phyloP scores from a whole-genome alignment of 768 basidiomycete genomes.

The Lepiota venenata region DNA sequence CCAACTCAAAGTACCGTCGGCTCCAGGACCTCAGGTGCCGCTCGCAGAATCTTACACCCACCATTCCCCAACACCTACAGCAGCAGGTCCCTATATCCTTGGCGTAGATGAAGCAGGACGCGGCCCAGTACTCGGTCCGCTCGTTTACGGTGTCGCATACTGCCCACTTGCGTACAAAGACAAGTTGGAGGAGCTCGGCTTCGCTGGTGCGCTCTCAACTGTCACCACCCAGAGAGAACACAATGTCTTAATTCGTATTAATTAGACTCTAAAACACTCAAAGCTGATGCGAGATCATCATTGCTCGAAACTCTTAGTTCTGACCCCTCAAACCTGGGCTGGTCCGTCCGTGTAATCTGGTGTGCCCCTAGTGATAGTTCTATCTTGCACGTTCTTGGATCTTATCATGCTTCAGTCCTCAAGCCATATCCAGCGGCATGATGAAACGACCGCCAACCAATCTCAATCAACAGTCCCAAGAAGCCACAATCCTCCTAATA shows the following conservation, averaged over 20 bases:
- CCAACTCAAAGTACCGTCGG: constrained; percentile 52
- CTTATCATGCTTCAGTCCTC: constrained; percentile 52
- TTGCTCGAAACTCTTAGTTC: constrained; percentile 67
- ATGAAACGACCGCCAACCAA: constrained; percentile 79
- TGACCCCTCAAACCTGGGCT: constrained; percentile 68
- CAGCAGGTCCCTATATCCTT: constrained; percentile 81
- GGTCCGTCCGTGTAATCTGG: constrained; percentile 82
- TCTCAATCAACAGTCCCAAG: constrained; percentile 83
- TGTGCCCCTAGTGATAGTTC: constrained; percentile 18
- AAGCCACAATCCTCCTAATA: constrained; percentile 88
- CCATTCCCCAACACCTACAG: constrained; percentile 69
- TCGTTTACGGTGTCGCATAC: constrained; percentile 95
- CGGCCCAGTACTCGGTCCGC: constrained; percentile 92
- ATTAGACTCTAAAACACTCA: constrained; percentile 90
- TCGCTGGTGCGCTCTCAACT: constrained; percentile 65
- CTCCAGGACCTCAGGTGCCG: constrained; percentile 52
- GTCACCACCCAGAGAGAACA: background rate
- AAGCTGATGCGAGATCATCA: constrained; percentile 59
- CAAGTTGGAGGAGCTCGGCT: constrained; percentile 75
- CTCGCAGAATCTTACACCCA: constrained; percentile 73
- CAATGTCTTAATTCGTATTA: background rate
- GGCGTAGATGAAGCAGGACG: constrained; percentile 99
- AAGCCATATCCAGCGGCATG: constrained; percentile 92
- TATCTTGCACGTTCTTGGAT: background rate
- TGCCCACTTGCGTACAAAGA: constrained; percentile 80